phyloP scores from a whole-genome alignment of 2,329 filamentous ascomycete species.

The Phoma sp. region DNA sequence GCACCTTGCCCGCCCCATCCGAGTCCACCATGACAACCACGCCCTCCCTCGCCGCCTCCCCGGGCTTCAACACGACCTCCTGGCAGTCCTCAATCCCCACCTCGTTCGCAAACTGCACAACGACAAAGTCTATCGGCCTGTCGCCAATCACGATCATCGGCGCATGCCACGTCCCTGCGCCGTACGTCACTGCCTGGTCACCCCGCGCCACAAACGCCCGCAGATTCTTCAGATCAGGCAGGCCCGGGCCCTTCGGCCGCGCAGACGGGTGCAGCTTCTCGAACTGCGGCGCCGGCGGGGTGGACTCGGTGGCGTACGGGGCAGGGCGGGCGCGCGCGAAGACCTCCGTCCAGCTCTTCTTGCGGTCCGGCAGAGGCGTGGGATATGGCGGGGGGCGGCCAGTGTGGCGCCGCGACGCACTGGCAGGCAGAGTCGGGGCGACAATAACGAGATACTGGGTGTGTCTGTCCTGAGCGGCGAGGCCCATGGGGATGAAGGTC shows the following conservation, averaged over 20 bases:
- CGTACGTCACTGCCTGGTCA: conserved; percentile 88
- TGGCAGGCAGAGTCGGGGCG: conserved; percentile 72
- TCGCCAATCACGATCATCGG: conserved; percentile 88
- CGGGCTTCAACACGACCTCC: conserved; percentile 63
- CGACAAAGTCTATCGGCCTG: conserved; percentile 75
- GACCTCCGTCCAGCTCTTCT: conserved; percentile 45
- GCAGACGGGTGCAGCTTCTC: conserved; percentile 39
- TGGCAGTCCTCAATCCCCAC: conserved; percentile 86
- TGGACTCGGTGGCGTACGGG: conserved; percentile 59
- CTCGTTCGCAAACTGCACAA: conserved; percentile 87
- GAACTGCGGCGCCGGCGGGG: conserved; percentile 41
- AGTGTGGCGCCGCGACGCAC: conserved; percentile 35
- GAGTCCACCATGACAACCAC: conserved; percentile 44
- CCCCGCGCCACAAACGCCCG: conserved; percentile 79
- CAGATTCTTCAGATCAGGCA: conserved; percentile 74
- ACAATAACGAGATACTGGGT: conserved; percentile 83
- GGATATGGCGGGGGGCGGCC: conserved; percentile 52
- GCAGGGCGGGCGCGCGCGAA: conserved; percentile 51
- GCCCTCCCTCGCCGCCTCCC: conserved; percentile 36
- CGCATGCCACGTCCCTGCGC: conserved; percentile 91
- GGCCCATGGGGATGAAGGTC: conserved; percentile 81
- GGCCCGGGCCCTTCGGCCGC: conserved; percentile 57
- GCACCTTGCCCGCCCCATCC: conserved; percentile 39
- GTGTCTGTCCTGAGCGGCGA: conserved; percentile 54
- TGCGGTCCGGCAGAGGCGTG: conserved; percentile 38